A percentile compares a stretch with the other conserved stretches of the same genome.
phyloP scores from a whole-genome alignment of 768 basidiomycete species.

The button mushroom (Agaricus bisporus) region DNA sequence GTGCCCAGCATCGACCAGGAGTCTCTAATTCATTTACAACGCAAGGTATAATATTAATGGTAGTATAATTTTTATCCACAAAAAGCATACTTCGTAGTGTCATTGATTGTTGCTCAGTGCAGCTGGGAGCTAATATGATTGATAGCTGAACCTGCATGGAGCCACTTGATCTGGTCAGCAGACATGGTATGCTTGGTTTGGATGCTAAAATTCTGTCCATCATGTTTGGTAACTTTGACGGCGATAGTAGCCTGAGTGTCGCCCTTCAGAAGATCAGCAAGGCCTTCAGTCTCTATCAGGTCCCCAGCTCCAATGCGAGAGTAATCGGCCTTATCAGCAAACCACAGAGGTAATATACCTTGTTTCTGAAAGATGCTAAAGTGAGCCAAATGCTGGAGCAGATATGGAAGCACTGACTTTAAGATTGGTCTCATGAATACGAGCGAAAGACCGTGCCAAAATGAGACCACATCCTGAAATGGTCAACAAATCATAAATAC shows the following conservation, averaged over 20 bases:
- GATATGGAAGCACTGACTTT: slow-evolving; percentile 47
- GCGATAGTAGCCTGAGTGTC: slow-evolving; percentile 40
- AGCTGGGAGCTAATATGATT: slow-evolving; percentile 73
- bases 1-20: too few relatives aligned
- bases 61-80: background rate
- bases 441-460: slow-evolving; percentile 89
- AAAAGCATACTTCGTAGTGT: background rate
- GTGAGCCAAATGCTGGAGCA: slow-evolving; percentile 8
- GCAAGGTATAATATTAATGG: background rate
- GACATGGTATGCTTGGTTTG: slow-evolving; percentile 86
- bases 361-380: slow-evolving; percentile 65
- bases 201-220: slow-evolving; percentile 62
- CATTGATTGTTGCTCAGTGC: background rate
- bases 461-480: slow-evolving; percentile 75
- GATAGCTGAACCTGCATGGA: slow-evolving; percentile 81
- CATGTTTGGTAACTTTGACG: slow-evolving; percentile 60
- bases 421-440: slow-evolving; percentile 97
- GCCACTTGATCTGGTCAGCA: slow-evolving; percentile 84
- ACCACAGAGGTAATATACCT: slow-evolving; percentile 95
- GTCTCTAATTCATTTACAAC: too few relatives aligned
- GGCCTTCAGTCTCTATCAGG: slow-evolving; percentile 75
- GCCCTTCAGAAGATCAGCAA: slow-evolving; percentile 57
- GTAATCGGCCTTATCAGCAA: slow-evolving; percentile 83
- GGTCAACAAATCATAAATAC: background rate
- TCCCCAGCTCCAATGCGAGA: slow-evolving; percentile 78